Conservation (phyloP, 441 rosid genomes). For the Jatropha podagrica region DNA sequence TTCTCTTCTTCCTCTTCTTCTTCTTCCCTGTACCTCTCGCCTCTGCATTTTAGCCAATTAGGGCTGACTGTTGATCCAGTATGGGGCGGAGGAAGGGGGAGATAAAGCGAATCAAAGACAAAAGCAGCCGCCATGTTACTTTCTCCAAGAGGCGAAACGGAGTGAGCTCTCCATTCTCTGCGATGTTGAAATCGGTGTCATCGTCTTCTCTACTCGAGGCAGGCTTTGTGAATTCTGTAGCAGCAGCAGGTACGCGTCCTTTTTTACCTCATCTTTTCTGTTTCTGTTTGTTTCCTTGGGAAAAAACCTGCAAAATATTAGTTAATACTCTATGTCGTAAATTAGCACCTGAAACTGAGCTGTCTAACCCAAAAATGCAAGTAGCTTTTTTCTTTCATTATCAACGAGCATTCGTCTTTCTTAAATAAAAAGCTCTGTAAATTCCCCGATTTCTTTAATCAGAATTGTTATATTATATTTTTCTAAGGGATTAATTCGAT, state of each 20-base stretch:
- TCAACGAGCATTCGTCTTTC: neutral
- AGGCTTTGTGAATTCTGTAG: conserved; percentile 39
- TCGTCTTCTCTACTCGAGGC: conserved; percentile 39
- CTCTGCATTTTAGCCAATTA: neutral
- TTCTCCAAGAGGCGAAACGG: conserved; percentile 50
- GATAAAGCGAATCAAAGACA: conserved; percentile 55
- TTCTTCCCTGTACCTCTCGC: neutral
- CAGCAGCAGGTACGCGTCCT: conserved; percentile 28
- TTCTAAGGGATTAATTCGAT: neutral
- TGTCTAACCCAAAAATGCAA: no score
- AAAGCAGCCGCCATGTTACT: conserved; percentile 50
- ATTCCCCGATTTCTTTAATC: no score
- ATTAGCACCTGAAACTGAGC: neutral
- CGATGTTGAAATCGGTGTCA: conserved; percentile 33
- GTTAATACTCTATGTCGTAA: neutral
- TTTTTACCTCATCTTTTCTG: neutral
- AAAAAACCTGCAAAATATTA: neutral
- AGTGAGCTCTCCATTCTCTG: conserved; percentile 41
- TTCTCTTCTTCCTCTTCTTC: neutral
- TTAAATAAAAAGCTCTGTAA: no score
- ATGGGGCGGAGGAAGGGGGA: conserved; percentile 58
- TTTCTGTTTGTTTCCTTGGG: neutral
- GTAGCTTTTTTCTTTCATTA: no score
- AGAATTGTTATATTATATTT: neutral
- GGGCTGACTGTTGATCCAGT: neutral